Evolutionary conservation across 2,329 filamentous ascomycete species (phyloP), one percentile per base, ranked within the genome.

Genomic region (Diaporthe vaccinii): DNA sequence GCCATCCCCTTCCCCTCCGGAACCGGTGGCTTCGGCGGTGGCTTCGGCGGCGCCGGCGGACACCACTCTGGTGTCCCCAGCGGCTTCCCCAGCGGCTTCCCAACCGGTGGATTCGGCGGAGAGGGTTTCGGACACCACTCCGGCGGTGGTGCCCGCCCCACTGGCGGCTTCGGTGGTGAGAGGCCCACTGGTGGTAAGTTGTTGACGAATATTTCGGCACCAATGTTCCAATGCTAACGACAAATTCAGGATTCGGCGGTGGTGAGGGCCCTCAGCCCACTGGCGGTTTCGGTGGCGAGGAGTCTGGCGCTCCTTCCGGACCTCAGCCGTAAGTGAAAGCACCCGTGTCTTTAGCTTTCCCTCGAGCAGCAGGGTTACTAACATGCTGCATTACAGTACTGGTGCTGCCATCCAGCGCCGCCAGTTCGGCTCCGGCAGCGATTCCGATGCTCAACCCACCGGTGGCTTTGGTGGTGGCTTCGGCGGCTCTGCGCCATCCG

Each of bases 141-240:
- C 17, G 71, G 71, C n/a, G 46, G 71, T 28, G 59, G 71, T 22
- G 59, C 72, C 8, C 49, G 57, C 22, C 74, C 74, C 3, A 75
- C 74, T n/a, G 68, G 68, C 12, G 49, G 44, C n/a, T 75, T 75
- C 15, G 74, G 69, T 6, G 72, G 72, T 34, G 25, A 59, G 15
- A 44, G 39, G 62, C 49, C 61, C 28, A 17, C 17, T 28, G 59
- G 31, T 20, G 25, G 61, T 68, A 65, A 55, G 65, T 74, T 22
- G 1, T 36, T 14, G 12, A 4, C 14, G 12, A 8, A 1, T 34
- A n/a, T 51, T 15, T 4, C 10, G 22, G 34, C 17, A n/a, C 31
- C 17, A 10, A 36, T 20, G 6, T 20, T 59, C 20, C 28, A n/a
- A 25, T 34, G 12, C 44, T 67, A 51, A 67, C 7, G 7, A 20